A percentile compares a stretch with the other conserved stretches of the same genome.
These are phyloP conservation scores for Metschnikowia reukaufii DNA, from an alignment of 805 yeast genomes.

Conservation along the genomic window DNA sequence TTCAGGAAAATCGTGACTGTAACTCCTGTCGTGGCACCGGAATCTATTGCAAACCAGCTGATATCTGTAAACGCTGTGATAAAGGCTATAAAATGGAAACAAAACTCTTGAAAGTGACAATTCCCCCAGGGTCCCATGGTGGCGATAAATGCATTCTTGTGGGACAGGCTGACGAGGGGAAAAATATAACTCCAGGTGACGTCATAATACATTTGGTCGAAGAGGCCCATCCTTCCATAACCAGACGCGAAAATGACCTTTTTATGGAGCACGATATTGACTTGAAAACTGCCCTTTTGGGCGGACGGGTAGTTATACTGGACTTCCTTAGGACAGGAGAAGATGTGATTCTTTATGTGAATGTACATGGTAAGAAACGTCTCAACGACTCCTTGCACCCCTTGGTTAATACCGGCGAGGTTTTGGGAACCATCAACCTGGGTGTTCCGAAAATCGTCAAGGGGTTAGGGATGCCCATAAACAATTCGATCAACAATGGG, in stretches of 20 bases:
- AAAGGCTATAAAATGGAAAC: slow-evolving; percentile 46
- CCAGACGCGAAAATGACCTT: slow-evolving; percentile 47
- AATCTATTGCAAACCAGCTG: slow-evolving; percentile 20
- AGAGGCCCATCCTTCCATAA: slow-evolving; percentile 36
- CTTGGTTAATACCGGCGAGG: slow-evolving; percentile 26
- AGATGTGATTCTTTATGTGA: slow-evolving; percentile 30
- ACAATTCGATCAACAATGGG: slow-evolving; percentile 22
- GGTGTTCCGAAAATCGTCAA: slow-evolving; percentile 48
- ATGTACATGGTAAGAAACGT: slow-evolving; percentile 33
- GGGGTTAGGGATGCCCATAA: slow-evolving; percentile 64
- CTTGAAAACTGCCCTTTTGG: slow-evolving; percentile 54
- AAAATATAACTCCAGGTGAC: slow-evolving; percentile 62
- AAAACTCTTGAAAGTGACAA: slow-evolving; percentile 51
- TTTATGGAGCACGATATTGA: slow-evolving; percentile 47
- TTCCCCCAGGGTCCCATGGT: slow-evolving; percentile 55
- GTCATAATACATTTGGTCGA: slow-evolving; percentile 56
- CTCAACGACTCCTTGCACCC: slow-evolving; percentile 14
- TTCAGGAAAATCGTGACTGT: slow-evolving; percentile 34
- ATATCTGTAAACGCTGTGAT: slow-evolving; percentile 28
- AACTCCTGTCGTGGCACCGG: slow-evolving; percentile 39
- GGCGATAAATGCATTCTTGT: slow-evolving; percentile 53
- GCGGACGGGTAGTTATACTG: slow-evolving; percentile 47
- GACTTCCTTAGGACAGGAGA: slow-evolving; percentile 36
- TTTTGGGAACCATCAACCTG: slow-evolving; percentile 56
- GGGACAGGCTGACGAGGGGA: slow-evolving; percentile 68